Base-by-base conservation (phyloP, 768 basidiomycete species). In the Polyporus arcularius region DNA sequence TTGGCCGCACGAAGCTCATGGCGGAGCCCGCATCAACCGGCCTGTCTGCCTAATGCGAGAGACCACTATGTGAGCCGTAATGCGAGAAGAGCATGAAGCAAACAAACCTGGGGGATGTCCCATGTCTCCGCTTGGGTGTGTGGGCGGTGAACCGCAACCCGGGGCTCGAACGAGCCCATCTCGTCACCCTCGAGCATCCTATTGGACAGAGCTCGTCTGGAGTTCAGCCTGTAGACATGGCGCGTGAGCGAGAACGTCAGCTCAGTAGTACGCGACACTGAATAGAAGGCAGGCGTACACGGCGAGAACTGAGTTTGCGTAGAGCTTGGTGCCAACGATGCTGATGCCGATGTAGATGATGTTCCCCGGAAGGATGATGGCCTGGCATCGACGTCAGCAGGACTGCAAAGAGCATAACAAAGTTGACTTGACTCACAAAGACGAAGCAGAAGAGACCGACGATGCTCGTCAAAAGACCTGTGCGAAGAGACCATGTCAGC, bases 281-380 rank as follows among this genome's bases (percentile, higher is more conserved):
- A 1, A 45, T 43, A 2, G 6, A 18, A 15, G 21, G 9, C 1
- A 35, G 35, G 35, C 35, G 35, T 10, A 43, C 42, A 45, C 6
- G 1, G 6, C 35, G 3, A 11, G 11, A 26, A 51, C 56, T 2
- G 31, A 57, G 48, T 43, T 26, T 26, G 21, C 21, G 21, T 26
- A 26, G 21, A 26, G 21, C 48, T 57, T 57, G 16, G 39, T 30
- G 15, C 48, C 56, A 4, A 26, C 14, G 8, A 57, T 57, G 11
- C 48, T 40, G 39, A 57, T 30, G 28, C 48, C 48, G 8, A 57
- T 57, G 38, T 49, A 57, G 14, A 57, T 57, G 26, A 57, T 39
- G 39, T 57, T 38, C 3, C 35, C 38, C 1, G 46, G 46, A 14
- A 18, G 55, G 2, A 30, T 48, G 46, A 49, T 47, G 16, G 55